These are phyloP conservation scores for Tricholoma flavovirens DNA, from an alignment of 768 basidiomycete species.

Conservation along the genomic window DNA sequence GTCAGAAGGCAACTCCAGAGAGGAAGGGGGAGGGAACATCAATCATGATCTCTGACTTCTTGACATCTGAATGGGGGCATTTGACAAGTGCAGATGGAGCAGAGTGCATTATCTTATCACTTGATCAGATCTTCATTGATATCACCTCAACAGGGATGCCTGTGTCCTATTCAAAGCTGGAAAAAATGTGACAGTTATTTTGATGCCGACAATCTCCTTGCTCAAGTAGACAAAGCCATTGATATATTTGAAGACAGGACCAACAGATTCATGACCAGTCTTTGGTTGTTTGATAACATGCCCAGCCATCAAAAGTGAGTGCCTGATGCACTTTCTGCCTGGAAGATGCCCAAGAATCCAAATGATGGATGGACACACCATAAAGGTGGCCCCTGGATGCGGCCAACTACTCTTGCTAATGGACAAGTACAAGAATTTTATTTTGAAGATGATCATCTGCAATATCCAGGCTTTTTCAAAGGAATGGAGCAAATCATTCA, in stretches of 20 bases:
- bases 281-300: slow-evolving; percentile 4
- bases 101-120: not conserved
- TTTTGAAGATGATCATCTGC: slow-evolving; percentile 22
- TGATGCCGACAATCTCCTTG: no score
- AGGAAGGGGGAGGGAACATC: not conserved
- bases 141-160: no score
- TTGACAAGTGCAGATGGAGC: not conserved
- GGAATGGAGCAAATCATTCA: slow-evolving; percentile 28
- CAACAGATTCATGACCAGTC: slow-evolving; percentile 7
- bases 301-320: slow-evolving; percentile 15
- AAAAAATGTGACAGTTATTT: no score
- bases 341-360: slow-evolving; percentile 15
- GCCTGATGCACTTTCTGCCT: slow-evolving; percentile 21
- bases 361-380: no score
- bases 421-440: slow-evolving; percentile 25
- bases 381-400: no score
- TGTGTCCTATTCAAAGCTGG: no score
- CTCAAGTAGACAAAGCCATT: no score
- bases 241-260: no score
- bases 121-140: not conserved
- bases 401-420: slow-evolving; percentile 9
- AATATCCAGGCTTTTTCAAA: slow-evolving; percentile 29
- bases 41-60: slow-evolving; percentile 2
- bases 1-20: not conserved
- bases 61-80: not conserved